Evolutionary conservation across 192 early-diverging fungal genomes (phyloP), one percentile per base, ranked within the genome.

Genomic region (Tieghemiomyces parasiticus): DNA sequence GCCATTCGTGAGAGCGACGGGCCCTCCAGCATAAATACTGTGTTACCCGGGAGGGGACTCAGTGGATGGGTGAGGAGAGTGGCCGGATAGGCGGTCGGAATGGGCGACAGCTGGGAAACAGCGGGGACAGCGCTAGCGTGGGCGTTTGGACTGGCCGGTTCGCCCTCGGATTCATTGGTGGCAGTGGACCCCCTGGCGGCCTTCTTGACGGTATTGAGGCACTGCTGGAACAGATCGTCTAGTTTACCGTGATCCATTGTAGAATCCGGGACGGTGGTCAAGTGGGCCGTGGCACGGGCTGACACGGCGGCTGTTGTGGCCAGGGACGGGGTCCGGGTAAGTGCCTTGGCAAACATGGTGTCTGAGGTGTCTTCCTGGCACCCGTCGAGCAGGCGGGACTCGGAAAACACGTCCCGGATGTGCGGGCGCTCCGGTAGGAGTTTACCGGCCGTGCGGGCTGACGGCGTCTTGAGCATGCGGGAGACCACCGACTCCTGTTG

Each of bases 201-300:
- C 32, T 56, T 56, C 29, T 56, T 10, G 19, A 56, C 54, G 19
- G 54, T 56, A 56, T 56, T 34, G 12, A 56, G 33, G 34, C 54
- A 56, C 54, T 56, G 54, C 54, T 34, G 54, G 19, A 56, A 56
- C 32, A 56, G 24, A 24, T 56, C 54, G 29, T 56, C 54, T 31
- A 56, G 33, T 29, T 56, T 9, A 16, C 20, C 20, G 31, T 35
- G 19, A 3, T 10, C 32, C 29, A 34, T 34, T 0, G 33, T 24
- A 16, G 54, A 20, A 2, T 29, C 20, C 24, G 54, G 54, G 2
- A 25, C 14, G 2, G 13, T 13, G 2, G 26, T 1, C 13, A 14
- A 14, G 50, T 3, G 22, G 2, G 2, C 50, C 6, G 2, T 28
- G 19, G 20, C 54, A n/a, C n/a, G n/a, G 2, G 13, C 26, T 8